phyloP scores from a whole-genome alignment of 352 stramenopile species.

The Globisporangium camurandrum region DNA sequence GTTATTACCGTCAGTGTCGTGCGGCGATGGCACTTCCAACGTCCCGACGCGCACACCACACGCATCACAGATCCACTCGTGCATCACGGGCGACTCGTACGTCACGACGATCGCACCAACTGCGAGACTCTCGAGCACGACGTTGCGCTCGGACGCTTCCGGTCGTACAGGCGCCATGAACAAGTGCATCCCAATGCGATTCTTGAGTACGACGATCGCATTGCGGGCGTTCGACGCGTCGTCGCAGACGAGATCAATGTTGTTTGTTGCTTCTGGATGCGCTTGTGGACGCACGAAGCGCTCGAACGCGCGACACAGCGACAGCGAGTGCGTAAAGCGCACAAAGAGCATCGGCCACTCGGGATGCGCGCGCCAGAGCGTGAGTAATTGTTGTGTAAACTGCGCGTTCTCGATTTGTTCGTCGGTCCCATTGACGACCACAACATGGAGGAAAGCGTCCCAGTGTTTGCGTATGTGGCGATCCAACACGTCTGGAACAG shows the following conservation, averaged over 20 bases:
- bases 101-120: constrained; percentile 54
- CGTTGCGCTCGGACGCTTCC: constrained; percentile 48
- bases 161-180: constrained; percentile 50
- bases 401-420: constrained; percentile 51
- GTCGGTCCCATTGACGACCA: too few species aligned
- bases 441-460: constrained; percentile 66
- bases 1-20: constrained; percentile 3
- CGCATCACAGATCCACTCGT: constrained; percentile 56
- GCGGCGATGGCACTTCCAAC: constrained; percentile 24
- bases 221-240: constrained; percentile 25
- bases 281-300: constrained; percentile 31
- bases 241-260: constrained; percentile 57
- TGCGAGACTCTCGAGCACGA: constrained; percentile 40
- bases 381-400: constrained; percentile 55
- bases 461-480: constrained; percentile 56
- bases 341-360: constrained; percentile 57
- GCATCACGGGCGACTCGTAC: constrained; percentile 67
- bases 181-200: constrained; percentile 55
- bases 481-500: constrained; percentile 55
- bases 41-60: constrained; percentile 46
- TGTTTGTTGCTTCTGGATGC: too few species aligned
- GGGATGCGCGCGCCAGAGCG: constrained; percentile 47
- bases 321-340: constrained; percentile 40
- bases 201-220: constrained; percentile 49
- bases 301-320: constrained; percentile 45